A percentile compares a stretch with the other conserved stretches of the same genome.
phyloP scores from a whole-genome alignment of 768 basidiomycete genomes.

The Tricholoma flavovirens region DNA sequence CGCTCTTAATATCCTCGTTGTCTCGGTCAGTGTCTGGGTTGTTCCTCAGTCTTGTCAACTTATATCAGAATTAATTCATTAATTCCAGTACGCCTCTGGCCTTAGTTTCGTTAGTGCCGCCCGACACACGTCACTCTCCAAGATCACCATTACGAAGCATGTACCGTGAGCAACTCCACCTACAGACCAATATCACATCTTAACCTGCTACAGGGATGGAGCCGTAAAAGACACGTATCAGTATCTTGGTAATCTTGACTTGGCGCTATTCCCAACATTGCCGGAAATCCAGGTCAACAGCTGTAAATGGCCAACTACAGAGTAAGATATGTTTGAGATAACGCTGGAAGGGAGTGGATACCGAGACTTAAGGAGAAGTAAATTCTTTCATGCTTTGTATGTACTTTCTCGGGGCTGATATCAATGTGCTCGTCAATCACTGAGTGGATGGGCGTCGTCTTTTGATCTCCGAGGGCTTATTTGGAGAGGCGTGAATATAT shows the following conservation, averaged over 20 bases:
- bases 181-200: neutral
- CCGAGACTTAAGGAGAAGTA: no score
- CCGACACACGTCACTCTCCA: neutral
- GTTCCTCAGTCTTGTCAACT: neutral
- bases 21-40: neutral
- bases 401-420: no score
- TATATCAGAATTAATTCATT: neutral
- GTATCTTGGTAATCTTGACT: constrained; percentile 3
- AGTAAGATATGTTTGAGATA: neutral
- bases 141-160: neutral
- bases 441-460: no score
- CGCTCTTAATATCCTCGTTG: neutral
- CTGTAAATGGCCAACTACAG: constrained; percentile 5
- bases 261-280: constrained; percentile 1
- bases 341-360: no score
- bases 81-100: neutral
- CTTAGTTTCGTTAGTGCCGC: neutral
- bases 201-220: neutral
- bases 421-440: no score
- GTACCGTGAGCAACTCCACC: constrained; percentile 1
- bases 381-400: no score
- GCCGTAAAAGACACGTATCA: constrained; percentile 1
- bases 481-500: no score
- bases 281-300: constrained; percentile 1
- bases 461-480: no score